A percentile compares a stretch with the other conserved stretches of the same genome.
Conservation (phyloP, 768 basidiomycete genomes). For the Pleurotus platypus region DNA sequence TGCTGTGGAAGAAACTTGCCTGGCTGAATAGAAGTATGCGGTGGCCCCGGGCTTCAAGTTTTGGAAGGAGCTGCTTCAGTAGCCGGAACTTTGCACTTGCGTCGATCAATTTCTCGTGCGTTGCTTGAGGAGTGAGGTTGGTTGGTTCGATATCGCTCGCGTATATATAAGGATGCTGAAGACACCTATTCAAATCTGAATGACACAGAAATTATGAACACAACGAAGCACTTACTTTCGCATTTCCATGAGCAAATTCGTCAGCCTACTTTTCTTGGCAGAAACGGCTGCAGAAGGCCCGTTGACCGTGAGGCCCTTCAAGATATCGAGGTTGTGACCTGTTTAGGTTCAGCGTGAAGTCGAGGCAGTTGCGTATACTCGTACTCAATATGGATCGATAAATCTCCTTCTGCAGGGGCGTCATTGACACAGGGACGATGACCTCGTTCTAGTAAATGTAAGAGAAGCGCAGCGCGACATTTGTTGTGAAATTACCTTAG, state of each 20-base stretch:
- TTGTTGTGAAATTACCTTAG: constrained; percentile 55
- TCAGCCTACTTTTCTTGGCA: constrained; percentile 54
- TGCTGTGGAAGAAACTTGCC: constrained; percentile 34
- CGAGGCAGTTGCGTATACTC: constrained; percentile 15
- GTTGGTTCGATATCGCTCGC: constrained; percentile 75
- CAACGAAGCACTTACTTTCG: constrained; percentile 57
- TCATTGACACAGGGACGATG: constrained; percentile 88
- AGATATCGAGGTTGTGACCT: constrained; percentile 71
- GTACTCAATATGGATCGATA: constrained; percentile 83
- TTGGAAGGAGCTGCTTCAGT: constrained; percentile 74
- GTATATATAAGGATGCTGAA: constrained; percentile 91
- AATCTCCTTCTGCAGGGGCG: constrained; percentile 81
- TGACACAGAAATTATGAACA: neutral
- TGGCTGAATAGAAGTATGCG: constrained; percentile 91
- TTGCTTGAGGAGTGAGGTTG: constrained; percentile 50
- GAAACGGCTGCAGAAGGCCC: constrained; percentile 34
- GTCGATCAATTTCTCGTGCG: constrained; percentile 77
- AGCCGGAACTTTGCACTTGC: constrained; percentile 85
- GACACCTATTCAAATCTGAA: constrained; percentile 46
- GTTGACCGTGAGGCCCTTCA: constrained; percentile 43
- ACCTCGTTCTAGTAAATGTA: constrained; percentile 66
- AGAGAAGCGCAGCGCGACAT: no score
- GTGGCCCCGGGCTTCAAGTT: constrained; percentile 81
- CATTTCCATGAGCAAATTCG: constrained; percentile 85
- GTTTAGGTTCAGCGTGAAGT: neutral